phyloP scores from a whole-genome alignment of 2,329 filamentous ascomycete genomes.

The Colletotrichum lini region DNA sequence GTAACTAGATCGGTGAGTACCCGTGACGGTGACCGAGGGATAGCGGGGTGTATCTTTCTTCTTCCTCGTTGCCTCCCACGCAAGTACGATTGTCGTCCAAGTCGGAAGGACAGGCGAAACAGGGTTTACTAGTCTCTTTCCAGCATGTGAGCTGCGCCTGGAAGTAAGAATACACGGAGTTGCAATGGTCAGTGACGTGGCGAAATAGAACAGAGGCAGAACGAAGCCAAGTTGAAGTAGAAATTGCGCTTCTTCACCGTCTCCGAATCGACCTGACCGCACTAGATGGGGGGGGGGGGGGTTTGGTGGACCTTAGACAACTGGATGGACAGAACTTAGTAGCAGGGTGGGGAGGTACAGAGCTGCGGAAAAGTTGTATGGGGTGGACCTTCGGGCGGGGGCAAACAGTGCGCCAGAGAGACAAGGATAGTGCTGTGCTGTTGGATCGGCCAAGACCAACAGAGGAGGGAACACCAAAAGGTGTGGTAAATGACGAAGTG shows the following conservation, averaged over 20 bases:
- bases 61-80: neutral
- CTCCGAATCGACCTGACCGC: neutral
- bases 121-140: neutral
- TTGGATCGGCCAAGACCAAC: neutral
- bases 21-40: conserved; percentile 1
- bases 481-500: conserved; percentile 9
- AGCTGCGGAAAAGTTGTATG: conserved; percentile 8
- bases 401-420: conserved; percentile 20
- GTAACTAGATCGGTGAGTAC: neutral
- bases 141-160: neutral
- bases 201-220: neutral
- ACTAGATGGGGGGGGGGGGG: neutral
- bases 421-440: neutral
- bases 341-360: conserved; percentile 1
- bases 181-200: neutral
- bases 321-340: conserved; percentile 5
- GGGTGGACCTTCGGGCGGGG: conserved; percentile 24
- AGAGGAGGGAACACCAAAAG: neutral
- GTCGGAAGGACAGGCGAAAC: neutral
- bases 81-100: neutral
- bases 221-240: conserved; percentile 1
- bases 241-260: conserved; percentile 21
- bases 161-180: neutral
- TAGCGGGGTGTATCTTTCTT: conserved; percentile 8
- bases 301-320: conserved; percentile 14